These are phyloP conservation scores for Plantago rigida DNA, from an alignment of 305 asterid genomes.

Conservation along the genomic window DNA sequence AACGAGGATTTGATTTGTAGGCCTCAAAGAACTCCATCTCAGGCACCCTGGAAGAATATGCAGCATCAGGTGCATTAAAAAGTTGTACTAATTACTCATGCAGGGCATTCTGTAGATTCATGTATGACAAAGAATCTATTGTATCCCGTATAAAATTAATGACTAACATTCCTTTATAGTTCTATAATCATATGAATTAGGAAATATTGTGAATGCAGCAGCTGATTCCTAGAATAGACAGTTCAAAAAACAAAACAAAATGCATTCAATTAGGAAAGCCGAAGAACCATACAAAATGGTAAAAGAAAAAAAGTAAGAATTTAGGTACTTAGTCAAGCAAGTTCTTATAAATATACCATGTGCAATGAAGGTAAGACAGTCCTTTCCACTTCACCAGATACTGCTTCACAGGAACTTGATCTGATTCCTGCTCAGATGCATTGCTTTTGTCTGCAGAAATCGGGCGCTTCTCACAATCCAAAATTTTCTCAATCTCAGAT, in stretches of 20 bases:
- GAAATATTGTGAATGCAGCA: neutral
- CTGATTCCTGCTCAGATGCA: conserved; percentile 60
- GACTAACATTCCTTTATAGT: too few relatives aligned
- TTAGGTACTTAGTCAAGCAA: conserved; percentile 1
- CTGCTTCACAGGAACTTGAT: conserved; percentile 74
- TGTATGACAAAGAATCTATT: too few relatives aligned
- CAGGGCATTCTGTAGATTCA: too few relatives aligned
- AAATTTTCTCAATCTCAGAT: conserved; percentile 74
- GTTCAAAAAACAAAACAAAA: neutral
- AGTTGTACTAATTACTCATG: too few relatives aligned
- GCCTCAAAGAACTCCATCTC: conserved; percentile 78
- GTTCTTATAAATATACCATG: conserved; percentile 45
- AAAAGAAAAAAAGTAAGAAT: neutral
- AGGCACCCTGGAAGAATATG: conserved; percentile 59
- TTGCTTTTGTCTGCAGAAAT: conserved; percentile 54
- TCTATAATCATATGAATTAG: too few relatives aligned
- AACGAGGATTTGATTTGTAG: conserved; percentile 77
- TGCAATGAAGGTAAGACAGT: conserved; percentile 78
- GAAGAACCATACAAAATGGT: neutral
- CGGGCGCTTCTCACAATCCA: conserved; percentile 87
- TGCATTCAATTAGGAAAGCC: neutral
- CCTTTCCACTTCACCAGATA: conserved; percentile 97
- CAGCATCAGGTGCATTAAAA: too few relatives aligned
- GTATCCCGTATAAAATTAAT: too few relatives aligned
- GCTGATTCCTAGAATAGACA: neutral